Evolutionary conservation across 2,329 filamentous ascomycete species (phyloP).

Genomic region (Pyrenophora graminea): DNA sequence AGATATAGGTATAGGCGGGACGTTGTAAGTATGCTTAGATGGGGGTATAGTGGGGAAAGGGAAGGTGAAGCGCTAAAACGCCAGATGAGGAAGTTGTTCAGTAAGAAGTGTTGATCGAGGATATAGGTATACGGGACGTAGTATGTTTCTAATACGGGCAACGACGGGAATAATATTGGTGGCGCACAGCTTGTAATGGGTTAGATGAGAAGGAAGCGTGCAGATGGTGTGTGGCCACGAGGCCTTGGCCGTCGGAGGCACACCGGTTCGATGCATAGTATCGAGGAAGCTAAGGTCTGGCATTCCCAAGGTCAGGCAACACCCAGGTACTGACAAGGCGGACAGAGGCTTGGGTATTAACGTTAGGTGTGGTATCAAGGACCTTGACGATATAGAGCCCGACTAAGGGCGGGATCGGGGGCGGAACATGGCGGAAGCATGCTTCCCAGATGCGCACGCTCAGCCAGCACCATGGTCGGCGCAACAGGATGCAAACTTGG

Average conservation of each 20-base stretch:
- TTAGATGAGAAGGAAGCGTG: background rate
- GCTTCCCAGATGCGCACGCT: background rate
- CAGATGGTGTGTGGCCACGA: background rate
- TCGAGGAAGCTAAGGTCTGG: too few relatives aligned
- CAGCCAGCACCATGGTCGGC: too few relatives aligned
- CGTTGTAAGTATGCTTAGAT: slow-evolving; percentile 11
- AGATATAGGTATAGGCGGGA: slow-evolving; percentile 37
- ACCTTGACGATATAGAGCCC: background rate
- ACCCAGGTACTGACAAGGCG: too few relatives aligned
- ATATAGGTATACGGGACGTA: too few relatives aligned
- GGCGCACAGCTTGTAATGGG: background rate
- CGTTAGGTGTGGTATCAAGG: background rate
- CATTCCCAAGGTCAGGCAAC: too few relatives aligned
- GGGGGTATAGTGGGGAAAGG: too few relatives aligned
- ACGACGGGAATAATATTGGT: too few relatives aligned
- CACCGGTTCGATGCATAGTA: too few relatives aligned
- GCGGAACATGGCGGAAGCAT: slow-evolving; percentile 2
- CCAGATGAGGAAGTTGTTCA: background rate
- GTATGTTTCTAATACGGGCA: too few relatives aligned
- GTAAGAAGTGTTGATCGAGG: background rate
- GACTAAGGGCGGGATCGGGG: too few relatives aligned
- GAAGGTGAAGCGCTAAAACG: slow-evolving; percentile 5
- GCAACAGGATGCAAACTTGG: background rate
- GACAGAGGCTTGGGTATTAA: too few relatives aligned
- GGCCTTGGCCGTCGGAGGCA: too few relatives aligned